These are phyloP conservation scores for Domatiomyces catenatus DNA, from an alignment of 2,329 filamentous ascomycete species.

Conservation along the genomic window DNA sequence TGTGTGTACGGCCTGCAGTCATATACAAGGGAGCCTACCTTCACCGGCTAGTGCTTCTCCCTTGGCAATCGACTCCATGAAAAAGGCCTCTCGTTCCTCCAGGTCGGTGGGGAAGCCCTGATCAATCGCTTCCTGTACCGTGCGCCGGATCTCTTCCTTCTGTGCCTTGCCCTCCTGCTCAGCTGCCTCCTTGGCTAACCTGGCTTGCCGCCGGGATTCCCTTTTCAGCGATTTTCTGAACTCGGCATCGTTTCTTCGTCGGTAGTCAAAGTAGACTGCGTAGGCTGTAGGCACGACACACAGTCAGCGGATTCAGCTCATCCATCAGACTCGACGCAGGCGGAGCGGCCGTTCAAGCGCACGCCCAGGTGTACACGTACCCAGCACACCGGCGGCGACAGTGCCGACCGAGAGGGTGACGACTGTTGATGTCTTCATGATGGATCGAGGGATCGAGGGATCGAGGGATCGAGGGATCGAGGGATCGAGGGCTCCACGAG, in stretches of 20 bases:
- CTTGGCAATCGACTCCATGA: slow-evolving; percentile 84
- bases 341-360: background rate
- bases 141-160: slow-evolving; percentile 54
- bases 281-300: slow-evolving; percentile 33
- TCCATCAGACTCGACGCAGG: background rate
- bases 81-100: slow-evolving; percentile 89
- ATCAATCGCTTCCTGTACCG: slow-evolving; percentile 67
- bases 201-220: slow-evolving; percentile 32
- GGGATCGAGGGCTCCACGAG: background rate
- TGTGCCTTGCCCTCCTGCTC: slow-evolving; percentile 32
- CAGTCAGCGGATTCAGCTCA: background rate
- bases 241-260: slow-evolving; percentile 45
- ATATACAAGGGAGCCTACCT: slow-evolving; percentile 39
- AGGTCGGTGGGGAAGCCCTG: slow-evolving; percentile 83
- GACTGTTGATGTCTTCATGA: slow-evolving; percentile 42
- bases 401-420: slow-evolving; percentile 44
- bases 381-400: slow-evolving; percentile 41
- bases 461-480: background rate
- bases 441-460: slow-evolving; percentile 8
- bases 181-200: slow-evolving; percentile 33
- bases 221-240: slow-evolving; percentile 45
- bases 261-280: slow-evolving; percentile 52
- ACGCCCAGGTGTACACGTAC: slow-evolving; percentile 21
- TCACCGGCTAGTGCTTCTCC: slow-evolving; percentile 73
- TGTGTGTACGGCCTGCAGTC: background rate